Base-by-base conservation (phyloP, 2,329 filamentous ascomycete genomes). In the Aspergillus piperis region DNA sequence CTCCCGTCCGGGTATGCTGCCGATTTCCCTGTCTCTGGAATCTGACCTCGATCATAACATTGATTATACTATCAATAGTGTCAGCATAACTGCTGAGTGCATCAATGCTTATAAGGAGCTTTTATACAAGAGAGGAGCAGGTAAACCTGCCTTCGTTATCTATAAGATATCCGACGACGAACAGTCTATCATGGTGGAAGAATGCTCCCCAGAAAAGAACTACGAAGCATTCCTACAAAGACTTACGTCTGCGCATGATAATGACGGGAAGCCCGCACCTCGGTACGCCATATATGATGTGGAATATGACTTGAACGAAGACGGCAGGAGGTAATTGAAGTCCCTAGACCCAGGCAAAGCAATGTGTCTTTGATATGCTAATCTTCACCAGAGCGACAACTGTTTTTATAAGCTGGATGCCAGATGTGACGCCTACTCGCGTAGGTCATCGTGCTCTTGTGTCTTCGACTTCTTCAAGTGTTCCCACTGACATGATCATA, bases 281-380 rank as follows among this genome's bases (percentile, higher is more conserved):
- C 50, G 58, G 8, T 66, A 64, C 30, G 62, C 64, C 11, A 60
- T 58, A 17, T 66, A 66, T 36, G 62, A 66, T 6, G 62, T 66
- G 6, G 62, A 66, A 41, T 66, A 62, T 58, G 60, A 66, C 17
- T 50, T 66, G 11, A 17, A 38, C 1, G 38, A 50, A 1, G 64
- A 66, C n/a, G 58, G 64, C 1, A 52, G 52, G 44, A 52, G 60
- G 54, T 53, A 36, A 30, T 17, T 23, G 17, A n/a, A 25, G 5
- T 5, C 5, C 13, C 30, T n/a, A 21, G 51, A 30, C 11, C 8
- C 10, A 30, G 8, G 5, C 32, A 21, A 15, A 17, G 8, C 27
- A 30, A 30, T 30, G 23, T 3, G 49, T 7, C 17, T 21, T 6
- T 17, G 27, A 19, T 41, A 8, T 30, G 27, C 39, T 54, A 49